Evolutionary conservation across 805 yeast genomes (phyloP), one percentile per base, ranked within the genome.

Genomic region (Metschnikowia shivogae): DNA sequence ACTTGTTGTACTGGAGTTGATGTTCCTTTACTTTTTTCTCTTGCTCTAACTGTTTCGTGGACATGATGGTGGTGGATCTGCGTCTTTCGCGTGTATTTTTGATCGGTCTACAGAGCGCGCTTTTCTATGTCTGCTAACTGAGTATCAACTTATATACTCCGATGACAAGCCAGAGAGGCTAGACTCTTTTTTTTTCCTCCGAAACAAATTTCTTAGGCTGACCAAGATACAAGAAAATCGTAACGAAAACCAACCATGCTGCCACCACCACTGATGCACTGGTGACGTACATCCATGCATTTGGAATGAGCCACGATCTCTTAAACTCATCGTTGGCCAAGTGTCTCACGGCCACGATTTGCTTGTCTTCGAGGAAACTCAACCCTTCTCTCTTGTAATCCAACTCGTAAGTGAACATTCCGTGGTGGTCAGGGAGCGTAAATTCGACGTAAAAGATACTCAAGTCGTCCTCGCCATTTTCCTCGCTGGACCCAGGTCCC

Each of bases 261-360:
- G 68, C 57, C 27, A 84, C 80, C 19, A 95, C 96, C 29, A 82
- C 67, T 3, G 65, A 67, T 12, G 90, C 82, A 39, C 89, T 76
- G 19, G 86, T 74, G 49, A 92, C 67, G 63, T 93, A 93, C 42
- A 90, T 89, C 95, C 97, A 89, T 1, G 97, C 79, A 65, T 90
- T 90, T 26, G 96, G 74, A 58, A 93, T 92, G 49, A 86, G 87
- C 92, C 93, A 93, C 36, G 95, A 84, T 66, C 98, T 80, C 49
- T 84, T 82, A 72, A 82, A 93, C 70, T 95, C 99, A 62, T 93
- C 95, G 64, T 90, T 92, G 48, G 98, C 97, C 58, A 87, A 76
- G 65, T 93, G 98, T 64, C 98, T 82, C 38, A 93, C 82, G 2
- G 98, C 82, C 43, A 89, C 88, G 14, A 85, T 81, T 44, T 76